Evolutionary conservation across 345 rosid species (phyloP).

Genomic region (Dimocarpus longan): DNA sequence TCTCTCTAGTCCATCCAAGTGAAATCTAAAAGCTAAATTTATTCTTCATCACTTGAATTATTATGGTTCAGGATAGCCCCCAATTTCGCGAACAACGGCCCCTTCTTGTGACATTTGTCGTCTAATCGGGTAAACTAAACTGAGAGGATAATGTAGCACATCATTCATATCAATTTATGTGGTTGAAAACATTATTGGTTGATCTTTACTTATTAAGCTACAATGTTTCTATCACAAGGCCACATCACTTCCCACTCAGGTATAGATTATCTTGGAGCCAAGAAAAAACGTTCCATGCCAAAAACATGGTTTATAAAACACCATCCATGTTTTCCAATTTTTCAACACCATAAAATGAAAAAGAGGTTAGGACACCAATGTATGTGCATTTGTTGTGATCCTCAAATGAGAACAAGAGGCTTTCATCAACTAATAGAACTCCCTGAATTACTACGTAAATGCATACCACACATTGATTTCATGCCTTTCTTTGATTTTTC

Average conservation of each 20-base stretch:
- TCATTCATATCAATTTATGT: not conserved
- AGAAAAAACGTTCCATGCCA: not conserved
- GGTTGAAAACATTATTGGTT: not conserved
- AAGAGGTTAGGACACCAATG: not conserved
- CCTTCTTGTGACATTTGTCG: conserved; percentile 7
- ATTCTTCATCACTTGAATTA: not conserved
- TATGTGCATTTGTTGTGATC: not conserved
- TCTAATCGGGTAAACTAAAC: not conserved
- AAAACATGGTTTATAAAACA: not conserved
- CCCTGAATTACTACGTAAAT: not conserved
- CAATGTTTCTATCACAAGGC: not conserved
- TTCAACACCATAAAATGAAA: not conserved
- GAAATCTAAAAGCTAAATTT: not conserved
- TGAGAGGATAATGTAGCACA: not conserved
- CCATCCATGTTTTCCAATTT: not conserved
- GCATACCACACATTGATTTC: conserved; percentile 8
- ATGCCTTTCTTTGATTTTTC: not conserved
- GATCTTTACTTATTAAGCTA: not conserved
- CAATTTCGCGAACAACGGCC: not conserved
- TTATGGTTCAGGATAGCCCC: not conserved
- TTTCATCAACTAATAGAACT: not conserved
- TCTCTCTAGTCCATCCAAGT: conserved; percentile 3
- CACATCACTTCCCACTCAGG: not conserved
- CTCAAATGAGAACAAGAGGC: not conserved
- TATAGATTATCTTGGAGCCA: no score